Conservation (phyloP, 805 yeast genomes). For the Priceomyces melissophilus region DNA sequence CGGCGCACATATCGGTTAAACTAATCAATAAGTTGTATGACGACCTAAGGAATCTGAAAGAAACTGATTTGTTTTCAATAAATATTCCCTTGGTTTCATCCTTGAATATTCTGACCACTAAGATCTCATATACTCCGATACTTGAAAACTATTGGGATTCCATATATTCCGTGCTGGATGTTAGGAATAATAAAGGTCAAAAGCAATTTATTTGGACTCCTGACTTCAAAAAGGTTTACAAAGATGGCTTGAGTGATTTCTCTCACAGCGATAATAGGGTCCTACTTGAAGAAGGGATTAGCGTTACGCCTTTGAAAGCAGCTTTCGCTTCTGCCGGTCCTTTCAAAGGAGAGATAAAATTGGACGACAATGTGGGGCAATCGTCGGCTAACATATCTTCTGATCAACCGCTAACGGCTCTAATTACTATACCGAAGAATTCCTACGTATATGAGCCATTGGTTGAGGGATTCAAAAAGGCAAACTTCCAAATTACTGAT, state of each 20-base stretch:
- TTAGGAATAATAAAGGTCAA: constrained; percentile 21
- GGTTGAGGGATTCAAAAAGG: constrained; percentile 29
- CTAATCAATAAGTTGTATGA: constrained; percentile 56
- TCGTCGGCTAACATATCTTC: not conserved
- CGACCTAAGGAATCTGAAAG: constrained; percentile 49
- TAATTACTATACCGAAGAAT: constrained; percentile 36
- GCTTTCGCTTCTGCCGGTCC: constrained; percentile 56
- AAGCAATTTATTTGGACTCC: constrained; percentile 79
- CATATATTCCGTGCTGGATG: constrained; percentile 40
- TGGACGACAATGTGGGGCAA: constrained; percentile 22
- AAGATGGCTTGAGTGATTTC: constrained; percentile 38
- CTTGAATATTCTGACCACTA: constrained; percentile 54
- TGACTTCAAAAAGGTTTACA: constrained; percentile 65
- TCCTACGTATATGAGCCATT: constrained; percentile 45
- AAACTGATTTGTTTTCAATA: constrained; percentile 72
- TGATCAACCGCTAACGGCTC: constrained; percentile 11
- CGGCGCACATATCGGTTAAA: constrained; percentile 64
- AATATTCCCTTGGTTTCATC: constrained; percentile 73
- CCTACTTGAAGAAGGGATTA: constrained; percentile 58
- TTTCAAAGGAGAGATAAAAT: constrained; percentile 54
- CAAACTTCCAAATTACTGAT: constrained; percentile 18
- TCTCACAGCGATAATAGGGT: constrained; percentile 68
- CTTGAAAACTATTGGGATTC: constrained; percentile 78
- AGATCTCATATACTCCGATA: constrained; percentile 71
- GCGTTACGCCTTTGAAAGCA: constrained; percentile 59